These are phyloP conservation scores for Ustanciosporium gigantosporum DNA, from an alignment of 1,284 basidiomycete species.

Conservation along the genomic window DNA sequence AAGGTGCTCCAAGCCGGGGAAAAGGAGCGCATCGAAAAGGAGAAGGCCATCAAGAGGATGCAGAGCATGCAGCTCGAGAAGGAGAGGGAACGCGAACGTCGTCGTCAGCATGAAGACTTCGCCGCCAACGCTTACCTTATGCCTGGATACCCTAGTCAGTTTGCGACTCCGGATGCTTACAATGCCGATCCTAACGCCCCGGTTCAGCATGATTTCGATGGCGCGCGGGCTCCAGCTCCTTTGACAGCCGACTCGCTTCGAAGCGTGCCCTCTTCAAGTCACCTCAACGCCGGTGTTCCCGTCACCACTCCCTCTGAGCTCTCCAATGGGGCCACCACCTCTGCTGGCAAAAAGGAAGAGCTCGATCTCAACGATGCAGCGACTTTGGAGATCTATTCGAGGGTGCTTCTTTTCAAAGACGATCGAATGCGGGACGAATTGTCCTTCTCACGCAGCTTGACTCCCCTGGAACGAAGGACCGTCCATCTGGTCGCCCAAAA, in stretches of 20 bases:
- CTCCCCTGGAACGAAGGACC: conserved; percentile 82
- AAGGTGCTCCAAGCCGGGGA: conserved; percentile 98
- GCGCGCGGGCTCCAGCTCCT: conserved; percentile 17
- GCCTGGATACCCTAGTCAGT: conserved; percentile 20
- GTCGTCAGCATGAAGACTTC: conserved; percentile 43
- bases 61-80: conserved; percentile 63
- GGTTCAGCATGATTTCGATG: conserved; percentile 5
- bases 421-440: conserved; percentile 97
- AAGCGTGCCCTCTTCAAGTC: conserved; percentile 34
- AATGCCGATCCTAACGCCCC: conserved; percentile 1
- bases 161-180: conserved; percentile 8
- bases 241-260: conserved; percentile 40
- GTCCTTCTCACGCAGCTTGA: conserved; percentile 84
- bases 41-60: conserved; percentile 98
- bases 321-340: conserved; percentile 4
- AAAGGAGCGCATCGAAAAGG: conserved; percentile 97
- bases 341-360: conserved; percentile 63
- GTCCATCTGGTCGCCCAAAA: conserved; percentile 96
- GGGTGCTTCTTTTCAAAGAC: conserved; percentile 95
- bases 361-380: conserved; percentile 94
- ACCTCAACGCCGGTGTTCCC: conserved; percentile 63
- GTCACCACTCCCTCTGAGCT: conserved; percentile 62
- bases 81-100: conserved; percentile 48
- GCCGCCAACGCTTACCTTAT: conserved; percentile 34
- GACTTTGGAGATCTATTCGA: conserved; percentile 94